A percentile compares a stretch with the other conserved stretches of the same genome.
phyloP scores from a whole-genome alignment of 2,329 filamentous ascomycete genomes.

The Stachybotrys chlorohalonatus region DNA sequence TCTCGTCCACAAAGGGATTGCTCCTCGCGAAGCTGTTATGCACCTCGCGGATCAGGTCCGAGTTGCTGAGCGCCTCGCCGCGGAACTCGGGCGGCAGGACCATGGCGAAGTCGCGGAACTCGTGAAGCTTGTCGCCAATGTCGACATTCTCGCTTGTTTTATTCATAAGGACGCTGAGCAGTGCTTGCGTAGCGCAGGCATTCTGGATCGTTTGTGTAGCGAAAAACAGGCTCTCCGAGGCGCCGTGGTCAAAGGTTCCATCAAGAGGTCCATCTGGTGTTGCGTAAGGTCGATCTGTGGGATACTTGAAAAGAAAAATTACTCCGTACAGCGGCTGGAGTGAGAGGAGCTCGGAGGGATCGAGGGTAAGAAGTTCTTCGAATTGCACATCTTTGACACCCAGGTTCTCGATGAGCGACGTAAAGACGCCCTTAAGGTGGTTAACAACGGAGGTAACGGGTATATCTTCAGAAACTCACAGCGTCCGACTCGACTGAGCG shows the following conservation, averaged over 20 bases:
- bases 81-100: slow-evolving; percentile 68
- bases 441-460: neutral
- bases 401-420: slow-evolving; percentile 83
- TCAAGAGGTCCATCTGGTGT: slow-evolving; percentile 60
- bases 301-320: slow-evolving; percentile 98
- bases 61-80: slow-evolving; percentile 52
- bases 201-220: slow-evolving; percentile 97
- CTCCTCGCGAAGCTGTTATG: slow-evolving; percentile 88
- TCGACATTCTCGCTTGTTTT: slow-evolving; percentile 57
- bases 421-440: slow-evolving; percentile 72
- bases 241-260: slow-evolving; percentile 69
- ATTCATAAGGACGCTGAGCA: slow-evolving; percentile 87
- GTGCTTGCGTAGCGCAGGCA: slow-evolving; percentile 91
- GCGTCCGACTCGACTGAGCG: slow-evolving; percentile 78
- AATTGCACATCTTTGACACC: slow-evolving; percentile 93
- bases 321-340: slow-evolving; percentile 83
- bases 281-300: slow-evolving; percentile 56
- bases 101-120: slow-evolving; percentile 84
- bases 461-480: slow-evolving; percentile 38
- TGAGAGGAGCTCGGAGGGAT: slow-evolving; percentile 61
- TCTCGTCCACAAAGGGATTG: slow-evolving; percentile 90
- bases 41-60: slow-evolving; percentile 62
- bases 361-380: slow-evolving; percentile 87
- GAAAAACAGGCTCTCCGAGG: slow-evolving; percentile 78
- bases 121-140: slow-evolving; percentile 59